Evolutionary conservation across 768 basidiomycete species (phyloP), one percentile per base, ranked within the genome.

Genomic region (Stropharia rugosoannulata): DNA sequence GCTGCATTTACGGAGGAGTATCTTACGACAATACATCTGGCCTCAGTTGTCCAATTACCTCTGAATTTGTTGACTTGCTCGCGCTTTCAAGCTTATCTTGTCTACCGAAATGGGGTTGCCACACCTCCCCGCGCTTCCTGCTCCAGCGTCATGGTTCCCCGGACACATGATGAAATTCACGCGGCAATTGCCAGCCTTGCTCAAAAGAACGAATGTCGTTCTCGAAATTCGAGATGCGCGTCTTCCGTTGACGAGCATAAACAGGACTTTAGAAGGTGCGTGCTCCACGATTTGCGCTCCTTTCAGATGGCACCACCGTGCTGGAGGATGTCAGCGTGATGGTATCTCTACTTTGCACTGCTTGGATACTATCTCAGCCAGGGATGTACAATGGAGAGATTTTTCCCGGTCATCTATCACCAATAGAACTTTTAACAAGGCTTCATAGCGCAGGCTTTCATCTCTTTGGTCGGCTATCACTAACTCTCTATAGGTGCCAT

Each of bases 81-180:
- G 41, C 49, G 39, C 57, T 51, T 49, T 29, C 37, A 32, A 40
- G 42, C 19, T 57, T 38, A 19, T 53, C 35, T 57, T 29, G 22
- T 27, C 32, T 56, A 16, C 43, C 52, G 42, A 44, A 27, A 77
- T 78, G 73, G 64, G 62, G 40, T 65, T 76, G 47, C 61, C 65
- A 25, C 71, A 69, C 32, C 72, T 79, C 13, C 71, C 72, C 16
- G 67, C 73, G 54, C 80, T 94, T 19, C 85, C 89, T 42, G 72
- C 75, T 44, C 86, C 92, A 29, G 88, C 89, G 49, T 95, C 94
- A 79, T 97, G 94, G 94, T 96, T 88, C 74, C 93, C 93, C 22
- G 95, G 95, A 35, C 95, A 98, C 72, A 98, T 97, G 95, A 87
- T 85, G 72, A 83, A 86, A 64, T 96, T 96, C 68, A 81, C 86